Percentiles rank a stretch among this genome's conserved stretches.
Conservation (phyloP, 495 filamentous ascomycete species). For the Aspergillus coremiiformis region DNA sequence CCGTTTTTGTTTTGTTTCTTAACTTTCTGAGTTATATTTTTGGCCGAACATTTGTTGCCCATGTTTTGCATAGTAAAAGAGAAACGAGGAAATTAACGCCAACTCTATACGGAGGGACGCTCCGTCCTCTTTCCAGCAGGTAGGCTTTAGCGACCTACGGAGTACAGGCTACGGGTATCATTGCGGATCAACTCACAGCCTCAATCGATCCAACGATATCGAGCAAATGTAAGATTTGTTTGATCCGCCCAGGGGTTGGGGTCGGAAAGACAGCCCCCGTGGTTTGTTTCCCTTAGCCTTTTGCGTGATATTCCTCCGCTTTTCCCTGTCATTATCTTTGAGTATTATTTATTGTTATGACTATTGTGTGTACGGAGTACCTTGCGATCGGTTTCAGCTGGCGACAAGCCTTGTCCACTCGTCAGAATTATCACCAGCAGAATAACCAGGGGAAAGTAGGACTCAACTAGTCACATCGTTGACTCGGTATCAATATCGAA, state of each 20-base stretch:
- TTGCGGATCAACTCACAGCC: background rate
- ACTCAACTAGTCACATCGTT: background rate
- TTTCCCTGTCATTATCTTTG: background rate
- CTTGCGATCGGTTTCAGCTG: slow-evolving; percentile 2
- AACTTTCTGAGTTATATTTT: background rate
- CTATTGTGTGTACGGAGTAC: background rate
- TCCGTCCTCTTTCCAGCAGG: background rate
- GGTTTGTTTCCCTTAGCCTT: slow-evolving; percentile 5
- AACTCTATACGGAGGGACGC: background rate
- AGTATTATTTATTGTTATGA: background rate
- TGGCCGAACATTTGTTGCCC: background rate
- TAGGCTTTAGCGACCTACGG: background rate
- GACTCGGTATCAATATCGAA: background rate
- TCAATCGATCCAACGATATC: slow-evolving; percentile 14
- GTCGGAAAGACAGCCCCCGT: slow-evolving; percentile 17
- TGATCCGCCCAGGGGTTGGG: slow-evolving; percentile 35
- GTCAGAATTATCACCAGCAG: background rate
- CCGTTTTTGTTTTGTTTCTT: background rate
- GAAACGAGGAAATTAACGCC: background rate
- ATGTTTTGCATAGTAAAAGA: background rate
- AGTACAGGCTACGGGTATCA: too few relatives aligned
- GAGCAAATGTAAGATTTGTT: slow-evolving; percentile 17
- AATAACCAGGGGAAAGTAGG: background rate
- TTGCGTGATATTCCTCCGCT: background rate
- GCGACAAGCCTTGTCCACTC: background rate